Base-by-base conservation (phyloP, 2,329 filamentous ascomycete genomes). In the Verticillium isaacii region DNA sequence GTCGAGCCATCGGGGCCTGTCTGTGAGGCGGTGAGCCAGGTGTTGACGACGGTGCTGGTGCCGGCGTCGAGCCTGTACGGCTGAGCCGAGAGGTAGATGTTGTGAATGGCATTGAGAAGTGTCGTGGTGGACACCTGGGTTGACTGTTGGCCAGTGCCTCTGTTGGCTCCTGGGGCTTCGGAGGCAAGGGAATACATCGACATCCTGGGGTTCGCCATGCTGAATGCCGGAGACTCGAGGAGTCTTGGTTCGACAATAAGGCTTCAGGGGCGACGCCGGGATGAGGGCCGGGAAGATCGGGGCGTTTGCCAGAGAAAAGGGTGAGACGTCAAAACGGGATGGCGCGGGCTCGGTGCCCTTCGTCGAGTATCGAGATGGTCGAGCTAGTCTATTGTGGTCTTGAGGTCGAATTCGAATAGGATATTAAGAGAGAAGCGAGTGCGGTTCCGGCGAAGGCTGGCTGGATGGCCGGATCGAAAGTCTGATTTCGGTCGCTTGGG, bases 11-110 rank as follows among this genome's bases (percentile, higher is more conserved):
- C 86, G 2, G 85, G 82, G 45, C 89, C 86, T 29, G 85, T 79
- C 67, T 90, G 90, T 32, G 86, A 83, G 19, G 92, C 91, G 3
- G 92, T 96, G 60, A 95, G 84, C 93, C 93, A 97, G 62, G 93
- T 97, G 78, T 98, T 98, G 67, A 98, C 92, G 0, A 95, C 93
- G 45, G 98, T 75, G 73, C 92, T 97, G 39, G 93, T 95, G 67
- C 92, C 92, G 57, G 93, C 89, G 75, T 99, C 95, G 56, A 99
- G 85, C 65, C 84, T 83, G 74, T 96, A 95, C n/a, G 94, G 87
- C 70, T 92, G 87, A 34, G 88, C 88, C 3, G 90, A 87, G 57
- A 91, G 85, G 75, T 96, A 98, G 71, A 91, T 89, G 68, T 92
- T 93, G 78, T 99, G 95, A 56, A 97, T 84, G 61, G 92, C 87